phyloP scores from a whole-genome alignment of 768 basidiomycete species.

The Rhodotorula paludigena region DNA sequence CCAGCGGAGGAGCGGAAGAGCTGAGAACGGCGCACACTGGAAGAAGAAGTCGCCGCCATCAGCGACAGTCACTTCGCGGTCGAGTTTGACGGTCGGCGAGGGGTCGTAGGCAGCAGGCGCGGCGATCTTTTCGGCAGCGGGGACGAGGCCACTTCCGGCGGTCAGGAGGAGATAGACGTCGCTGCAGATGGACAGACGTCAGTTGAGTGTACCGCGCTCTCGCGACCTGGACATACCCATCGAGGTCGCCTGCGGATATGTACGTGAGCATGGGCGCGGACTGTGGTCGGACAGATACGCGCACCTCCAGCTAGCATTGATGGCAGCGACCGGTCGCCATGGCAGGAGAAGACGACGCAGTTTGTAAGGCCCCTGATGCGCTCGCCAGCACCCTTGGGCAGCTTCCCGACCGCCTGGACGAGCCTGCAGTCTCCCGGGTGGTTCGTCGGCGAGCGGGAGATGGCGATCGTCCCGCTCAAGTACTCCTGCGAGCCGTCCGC shows the following conservation, averaged over 20 bases:
- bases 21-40: constrained; percentile 7
- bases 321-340: constrained; percentile 13
- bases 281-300: too few relatives aligned
- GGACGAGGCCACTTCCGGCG: neutral
- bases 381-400: neutral
- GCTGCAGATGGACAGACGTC: neutral
- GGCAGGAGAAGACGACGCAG: constrained; percentile 33
- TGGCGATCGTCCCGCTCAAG: constrained; percentile 59
- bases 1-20: neutral
- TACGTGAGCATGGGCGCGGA: too few relatives aligned
- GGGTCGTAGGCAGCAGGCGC: constrained; percentile 14
- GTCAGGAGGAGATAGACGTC: constrained; percentile 30
- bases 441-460: constrained; percentile 67
- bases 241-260: constrained; percentile 12
- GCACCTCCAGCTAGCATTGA: constrained; percentile 26
- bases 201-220: neutral
- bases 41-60: constrained; percentile 28
- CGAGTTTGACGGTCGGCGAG: neutral
- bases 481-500: constrained; percentile 56
- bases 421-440: constrained; percentile 64
- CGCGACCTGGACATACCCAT: neutral
- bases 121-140: neutral
- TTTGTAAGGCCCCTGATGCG: constrained; percentile 4
- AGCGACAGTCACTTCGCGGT: neutral
- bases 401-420: constrained; percentile 46